Conservation (phyloP, 768 basidiomycete genomes). For the Leccinum aurantiacum region DNA sequence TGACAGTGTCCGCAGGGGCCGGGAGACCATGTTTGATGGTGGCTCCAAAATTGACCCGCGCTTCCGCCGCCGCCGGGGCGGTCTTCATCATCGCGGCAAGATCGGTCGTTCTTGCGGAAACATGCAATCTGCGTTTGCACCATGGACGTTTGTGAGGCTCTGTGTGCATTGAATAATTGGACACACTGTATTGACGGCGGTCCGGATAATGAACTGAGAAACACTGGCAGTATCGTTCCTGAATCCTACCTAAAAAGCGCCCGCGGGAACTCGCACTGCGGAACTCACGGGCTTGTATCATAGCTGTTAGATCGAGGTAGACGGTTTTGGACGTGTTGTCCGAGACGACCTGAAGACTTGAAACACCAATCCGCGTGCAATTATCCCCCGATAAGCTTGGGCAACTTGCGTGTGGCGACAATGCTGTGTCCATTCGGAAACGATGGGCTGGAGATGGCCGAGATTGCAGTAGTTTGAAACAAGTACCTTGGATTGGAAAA, state of each 20-base stretch:
- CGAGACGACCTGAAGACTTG: background rate
- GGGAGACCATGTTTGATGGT: background rate
- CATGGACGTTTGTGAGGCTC: background rate
- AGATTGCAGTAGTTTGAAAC: background rate
- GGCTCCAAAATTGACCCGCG: background rate
- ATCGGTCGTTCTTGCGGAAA: background rate
- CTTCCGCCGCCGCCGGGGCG: constrained; percentile 3
- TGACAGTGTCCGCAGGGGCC: background rate
- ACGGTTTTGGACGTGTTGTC: background rate
- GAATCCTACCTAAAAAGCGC: background rate
- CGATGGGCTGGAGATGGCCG: constrained; percentile 4
- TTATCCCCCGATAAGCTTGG: constrained; percentile 1
- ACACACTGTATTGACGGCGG: background rate
- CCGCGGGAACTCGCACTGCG: background rate
- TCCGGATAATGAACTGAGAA: background rate
- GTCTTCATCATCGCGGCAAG: constrained; percentile 9
- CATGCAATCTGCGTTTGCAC: background rate
- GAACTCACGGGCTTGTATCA: background rate
- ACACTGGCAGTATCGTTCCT: background rate
- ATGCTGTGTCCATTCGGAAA: background rate
- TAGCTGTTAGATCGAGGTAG: background rate
- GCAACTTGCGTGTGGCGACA: background rate
- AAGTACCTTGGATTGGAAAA: background rate
- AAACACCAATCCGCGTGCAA: background rate
- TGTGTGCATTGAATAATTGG: background rate